phyloP scores from a whole-genome alignment of 106 monocot genomes.

The Dendrobium catenatum region DNA sequence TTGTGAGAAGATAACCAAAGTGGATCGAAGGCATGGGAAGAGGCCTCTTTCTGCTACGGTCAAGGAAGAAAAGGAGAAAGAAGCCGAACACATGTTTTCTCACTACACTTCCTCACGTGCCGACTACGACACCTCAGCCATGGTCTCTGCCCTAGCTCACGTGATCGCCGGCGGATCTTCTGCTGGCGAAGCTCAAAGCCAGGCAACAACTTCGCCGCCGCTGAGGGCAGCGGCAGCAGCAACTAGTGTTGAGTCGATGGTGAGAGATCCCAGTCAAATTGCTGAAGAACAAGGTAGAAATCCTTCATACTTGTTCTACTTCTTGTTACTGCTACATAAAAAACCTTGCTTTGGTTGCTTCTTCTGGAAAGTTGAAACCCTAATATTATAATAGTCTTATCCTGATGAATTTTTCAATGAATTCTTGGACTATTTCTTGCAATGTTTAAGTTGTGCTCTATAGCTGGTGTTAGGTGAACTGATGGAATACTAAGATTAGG shows the following conservation, averaged over 20 bases:
- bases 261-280: not conserved
- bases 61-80: constrained; percentile 33
- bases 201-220: not conserved
- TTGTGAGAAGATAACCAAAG: constrained; percentile 8
- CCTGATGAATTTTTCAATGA: not conserved
- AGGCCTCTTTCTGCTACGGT: constrained; percentile 30
- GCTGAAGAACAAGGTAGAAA: constrained; percentile 17
- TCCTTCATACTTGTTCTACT: not conserved
- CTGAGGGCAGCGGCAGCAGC: not conserved
- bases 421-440: not conserved
- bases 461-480: not conserved
- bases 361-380: not conserved
- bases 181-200: not conserved
- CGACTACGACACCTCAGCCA: constrained; percentile 43
- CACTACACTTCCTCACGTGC: constrained; percentile 27
- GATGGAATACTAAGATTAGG: not conserved
- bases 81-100: constrained; percentile 9
- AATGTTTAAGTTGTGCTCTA: not conserved
- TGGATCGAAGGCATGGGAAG: constrained; percentile 75
- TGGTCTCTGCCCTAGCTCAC: constrained; percentile 58
- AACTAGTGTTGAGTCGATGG: not conserved
- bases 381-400: not conserved
- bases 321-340: too few relatives aligned
- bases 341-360: too few relatives aligned
- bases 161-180: constrained; percentile 18